phyloP scores from a whole-genome alignment of 1,139 yeast species.

The Debaryomyces coudertii region DNA sequence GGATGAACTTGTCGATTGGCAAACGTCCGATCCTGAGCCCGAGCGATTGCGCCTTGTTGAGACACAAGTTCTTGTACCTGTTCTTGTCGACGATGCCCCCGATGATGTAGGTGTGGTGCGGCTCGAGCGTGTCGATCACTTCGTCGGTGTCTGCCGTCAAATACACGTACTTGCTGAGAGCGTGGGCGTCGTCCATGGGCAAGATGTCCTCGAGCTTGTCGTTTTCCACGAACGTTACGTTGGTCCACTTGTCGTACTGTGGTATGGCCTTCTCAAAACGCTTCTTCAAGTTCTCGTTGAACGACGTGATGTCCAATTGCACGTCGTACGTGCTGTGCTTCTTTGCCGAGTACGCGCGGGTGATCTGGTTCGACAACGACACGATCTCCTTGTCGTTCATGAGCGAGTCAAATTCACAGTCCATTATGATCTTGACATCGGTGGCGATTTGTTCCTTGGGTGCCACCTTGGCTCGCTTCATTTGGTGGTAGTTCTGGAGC shows the following conservation, averaged over 20 bases:
- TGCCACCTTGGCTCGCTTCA: slow-evolving; percentile 32
- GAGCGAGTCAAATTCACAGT: slow-evolving; percentile 87
- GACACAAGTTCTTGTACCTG: slow-evolving; percentile 80
- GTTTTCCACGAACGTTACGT: slow-evolving; percentile 52
- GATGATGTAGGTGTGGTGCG: slow-evolving; percentile 75
- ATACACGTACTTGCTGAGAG: slow-evolving; percentile 57
- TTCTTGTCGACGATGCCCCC: slow-evolving; percentile 98
- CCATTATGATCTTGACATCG: slow-evolving; percentile 63
- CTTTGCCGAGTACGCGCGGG: slow-evolving; percentile 80
- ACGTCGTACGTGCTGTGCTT: slow-evolving; percentile 64
- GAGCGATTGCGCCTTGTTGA: slow-evolving; percentile 74
- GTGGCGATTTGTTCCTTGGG: slow-evolving; percentile 48
- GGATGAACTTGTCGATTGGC: slow-evolving; percentile 86
- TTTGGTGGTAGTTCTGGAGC: slow-evolving; percentile 27
- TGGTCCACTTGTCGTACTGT: slow-evolving; percentile 67
- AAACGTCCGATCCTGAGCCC: slow-evolving; percentile 76
- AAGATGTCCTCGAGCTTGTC: slow-evolving; percentile 45
- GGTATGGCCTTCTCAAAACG: slow-evolving; percentile 70
- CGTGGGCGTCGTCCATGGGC: slow-evolving; percentile 35
- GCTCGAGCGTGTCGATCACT: slow-evolving; percentile 59
- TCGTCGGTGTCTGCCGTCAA: slow-evolving; percentile 88
- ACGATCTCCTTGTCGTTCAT: slow-evolving; percentile 82
- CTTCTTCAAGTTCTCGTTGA: slow-evolving; percentile 63
- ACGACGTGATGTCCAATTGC: slow-evolving; percentile 62
- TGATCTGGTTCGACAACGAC: slow-evolving; percentile 78